Percentiles rank a stretch among this genome's conserved stretches.
Evolutionary conservation across 768 basidiomycete species (phyloP).

Genomic region (Crassisporium funariophilum): DNA sequence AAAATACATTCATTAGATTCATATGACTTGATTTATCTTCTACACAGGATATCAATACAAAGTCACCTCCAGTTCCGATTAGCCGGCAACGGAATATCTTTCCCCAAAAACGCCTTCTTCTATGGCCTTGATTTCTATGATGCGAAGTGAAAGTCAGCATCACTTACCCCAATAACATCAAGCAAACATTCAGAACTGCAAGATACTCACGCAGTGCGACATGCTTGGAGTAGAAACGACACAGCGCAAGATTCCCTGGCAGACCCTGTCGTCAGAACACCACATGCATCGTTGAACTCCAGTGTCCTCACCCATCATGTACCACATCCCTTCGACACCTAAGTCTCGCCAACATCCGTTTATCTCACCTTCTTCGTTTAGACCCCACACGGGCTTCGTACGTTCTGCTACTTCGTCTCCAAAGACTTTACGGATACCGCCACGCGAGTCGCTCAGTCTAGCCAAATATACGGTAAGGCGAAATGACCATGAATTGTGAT

Average conservation of each 20-base stretch:
- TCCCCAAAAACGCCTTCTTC: constrained; percentile 45
- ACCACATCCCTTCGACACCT: constrained; percentile 57
- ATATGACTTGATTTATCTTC: too few species aligned
- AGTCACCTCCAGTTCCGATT: too few species aligned
- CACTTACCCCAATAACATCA: not conserved
- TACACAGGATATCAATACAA: too few species aligned
- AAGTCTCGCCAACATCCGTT: constrained; percentile 50
- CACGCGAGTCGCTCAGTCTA: constrained; percentile 48
- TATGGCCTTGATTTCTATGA: constrained; percentile 60
- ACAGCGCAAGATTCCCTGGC: constrained; percentile 48
- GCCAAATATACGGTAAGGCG: not conserved
- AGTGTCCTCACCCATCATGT: constrained; percentile 51
- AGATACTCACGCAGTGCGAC: constrained; percentile 59
- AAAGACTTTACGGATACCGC: constrained; percentile 43
- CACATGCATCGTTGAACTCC: not conserved
- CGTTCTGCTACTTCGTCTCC: constrained; percentile 46
- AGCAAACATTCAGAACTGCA: not conserved
- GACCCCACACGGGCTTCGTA: constrained; percentile 62
- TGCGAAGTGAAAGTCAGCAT: not conserved
- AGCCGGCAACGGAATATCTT: constrained; percentile 12
- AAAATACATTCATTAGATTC: too few species aligned
- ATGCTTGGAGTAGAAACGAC: constrained; percentile 62
- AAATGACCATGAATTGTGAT: not conserved
- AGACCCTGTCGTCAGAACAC: not conserved
- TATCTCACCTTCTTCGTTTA: constrained; percentile 66